Conservation (phyloP, 1,284 basidiomycete species). For the Stygiomarasmius scandens region DNA sequence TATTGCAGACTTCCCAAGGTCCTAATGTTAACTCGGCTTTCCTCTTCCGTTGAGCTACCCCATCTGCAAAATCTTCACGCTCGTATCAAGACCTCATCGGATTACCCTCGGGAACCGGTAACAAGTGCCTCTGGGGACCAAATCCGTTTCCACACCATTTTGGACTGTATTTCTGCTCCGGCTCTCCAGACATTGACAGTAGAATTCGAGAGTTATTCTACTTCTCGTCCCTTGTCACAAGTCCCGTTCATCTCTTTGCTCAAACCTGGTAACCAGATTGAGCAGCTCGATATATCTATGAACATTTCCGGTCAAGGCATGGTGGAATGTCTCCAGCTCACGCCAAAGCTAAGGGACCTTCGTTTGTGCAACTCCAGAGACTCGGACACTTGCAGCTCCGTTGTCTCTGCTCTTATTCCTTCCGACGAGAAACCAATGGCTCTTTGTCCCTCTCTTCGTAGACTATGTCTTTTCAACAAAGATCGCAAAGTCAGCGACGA, state of each 20-base stretch:
- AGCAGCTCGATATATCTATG: background rate
- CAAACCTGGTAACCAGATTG: background rate
- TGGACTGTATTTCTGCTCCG: background rate
- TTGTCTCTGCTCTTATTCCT: background rate
- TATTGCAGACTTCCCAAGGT: background rate
- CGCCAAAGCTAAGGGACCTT: background rate
- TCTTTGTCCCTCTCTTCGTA: background rate
- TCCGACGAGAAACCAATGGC: background rate
- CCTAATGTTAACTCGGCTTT: background rate
- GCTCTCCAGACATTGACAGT: slow-evolving; percentile 1
- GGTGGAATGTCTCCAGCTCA: background rate
- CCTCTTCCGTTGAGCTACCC: background rate
- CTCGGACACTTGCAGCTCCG: background rate
- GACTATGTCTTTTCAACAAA: background rate
- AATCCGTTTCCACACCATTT: background rate
- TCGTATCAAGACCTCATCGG: background rate
- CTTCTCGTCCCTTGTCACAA: background rate
- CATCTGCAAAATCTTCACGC: background rate
- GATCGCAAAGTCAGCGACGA: background rate
- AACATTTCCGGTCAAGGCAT: background rate
- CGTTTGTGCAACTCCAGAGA: background rate
- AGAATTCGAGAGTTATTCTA: background rate
- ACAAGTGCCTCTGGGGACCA: background rate
- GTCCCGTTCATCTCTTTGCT: background rate
- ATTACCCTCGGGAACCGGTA: background rate